A percentile compares a stretch with the other conserved stretches of the same genome.
phyloP scores from a whole-genome alignment of 1,284 basidiomycete species.

The Sphagnurus paluster region DNA sequence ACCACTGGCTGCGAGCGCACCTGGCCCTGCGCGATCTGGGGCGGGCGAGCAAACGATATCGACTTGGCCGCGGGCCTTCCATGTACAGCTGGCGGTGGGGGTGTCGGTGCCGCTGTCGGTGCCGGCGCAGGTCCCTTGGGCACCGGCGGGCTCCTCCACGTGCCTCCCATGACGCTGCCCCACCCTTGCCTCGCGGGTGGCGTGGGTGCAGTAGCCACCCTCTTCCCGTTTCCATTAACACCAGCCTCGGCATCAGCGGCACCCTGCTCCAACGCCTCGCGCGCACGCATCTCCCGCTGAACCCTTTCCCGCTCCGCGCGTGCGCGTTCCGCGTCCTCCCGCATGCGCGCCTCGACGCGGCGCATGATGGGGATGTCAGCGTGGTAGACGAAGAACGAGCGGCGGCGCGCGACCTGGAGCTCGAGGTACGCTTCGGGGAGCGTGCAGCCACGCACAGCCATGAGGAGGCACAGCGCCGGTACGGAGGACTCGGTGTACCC shows the following conservation, averaged over 20 bases:
- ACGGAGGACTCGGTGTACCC: constrained; percentile 92
- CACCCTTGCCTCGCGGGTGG: constrained; percentile 9
- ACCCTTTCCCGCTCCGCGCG: constrained; percentile 34
- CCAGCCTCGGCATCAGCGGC: constrained; percentile 15
- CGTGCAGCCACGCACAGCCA: constrained; percentile 71
- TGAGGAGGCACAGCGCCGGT: constrained; percentile 85
- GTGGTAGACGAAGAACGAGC: constrained; percentile 92
- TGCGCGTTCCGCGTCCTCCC: constrained; percentile 43
- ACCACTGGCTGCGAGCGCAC: constrained; percentile 23
- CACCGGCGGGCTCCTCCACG: constrained; percentile 8
- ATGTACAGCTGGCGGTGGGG: constrained; percentile 15
- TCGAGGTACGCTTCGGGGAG: constrained; percentile 91
- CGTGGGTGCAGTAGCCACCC: too few relatives aligned
- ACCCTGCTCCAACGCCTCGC: constrained; percentile 22
- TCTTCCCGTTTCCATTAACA: constrained; percentile 37
- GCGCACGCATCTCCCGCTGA: constrained; percentile 22
- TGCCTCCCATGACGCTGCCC: constrained; percentile 8
- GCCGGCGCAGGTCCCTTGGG: neutral
- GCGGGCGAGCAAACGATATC: constrained; percentile 44
- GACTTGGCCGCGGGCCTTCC: constrained; percentile 48
- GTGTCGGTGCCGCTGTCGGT: neutral
- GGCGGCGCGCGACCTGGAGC: constrained; percentile 72
- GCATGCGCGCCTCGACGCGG: constrained; percentile 67
- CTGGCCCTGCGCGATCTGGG: constrained; percentile 7
- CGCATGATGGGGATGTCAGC: constrained; percentile 78